Evolutionary conservation across 1,284 basidiomycete species (phyloP).

Genomic region (Apiotrichum mycotoxinovorans): DNA sequence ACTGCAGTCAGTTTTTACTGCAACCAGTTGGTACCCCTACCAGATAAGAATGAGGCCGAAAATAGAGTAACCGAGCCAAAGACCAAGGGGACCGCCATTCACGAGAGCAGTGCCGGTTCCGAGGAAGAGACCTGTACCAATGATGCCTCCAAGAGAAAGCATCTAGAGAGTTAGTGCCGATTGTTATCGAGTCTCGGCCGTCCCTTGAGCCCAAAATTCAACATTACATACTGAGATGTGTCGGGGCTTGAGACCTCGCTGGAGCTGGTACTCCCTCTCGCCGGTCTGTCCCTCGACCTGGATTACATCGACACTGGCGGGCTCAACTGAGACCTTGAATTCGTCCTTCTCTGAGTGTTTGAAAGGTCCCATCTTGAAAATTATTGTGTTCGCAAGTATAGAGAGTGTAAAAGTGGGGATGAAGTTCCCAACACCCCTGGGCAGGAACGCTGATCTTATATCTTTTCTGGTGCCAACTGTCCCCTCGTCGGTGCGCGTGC

Average conservation of each 20-base stretch:
- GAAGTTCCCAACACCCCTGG: no score
- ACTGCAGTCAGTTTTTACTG: not conserved
- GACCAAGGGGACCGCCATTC: not conserved
- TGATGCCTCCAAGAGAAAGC: not conserved
- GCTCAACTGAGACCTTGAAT: not conserved
- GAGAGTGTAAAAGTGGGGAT: no score
- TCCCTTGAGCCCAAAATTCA: no score
- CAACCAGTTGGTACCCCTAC: not conserved
- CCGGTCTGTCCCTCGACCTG: not conserved
- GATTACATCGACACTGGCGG: not conserved
- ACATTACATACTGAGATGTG: not conserved
- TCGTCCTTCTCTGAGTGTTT: not conserved
- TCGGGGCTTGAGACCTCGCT: constrained; percentile 1
- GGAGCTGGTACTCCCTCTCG: not conserved
- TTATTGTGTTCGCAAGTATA: no score
- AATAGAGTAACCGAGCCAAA: not conserved
- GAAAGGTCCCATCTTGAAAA: no score
- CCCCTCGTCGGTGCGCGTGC: no score
- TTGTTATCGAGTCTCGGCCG: no score
- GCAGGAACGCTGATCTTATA: no score
- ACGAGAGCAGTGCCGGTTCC: not conserved
- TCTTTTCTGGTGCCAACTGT: no score
- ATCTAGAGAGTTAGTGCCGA: not conserved
- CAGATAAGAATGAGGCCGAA: not conserved
- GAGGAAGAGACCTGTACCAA: constrained; percentile 5